These are phyloP conservation scores for Stentor roeselii DNA, from an alignment of 73 alveolate species.

Conservation along the genomic window DNA sequence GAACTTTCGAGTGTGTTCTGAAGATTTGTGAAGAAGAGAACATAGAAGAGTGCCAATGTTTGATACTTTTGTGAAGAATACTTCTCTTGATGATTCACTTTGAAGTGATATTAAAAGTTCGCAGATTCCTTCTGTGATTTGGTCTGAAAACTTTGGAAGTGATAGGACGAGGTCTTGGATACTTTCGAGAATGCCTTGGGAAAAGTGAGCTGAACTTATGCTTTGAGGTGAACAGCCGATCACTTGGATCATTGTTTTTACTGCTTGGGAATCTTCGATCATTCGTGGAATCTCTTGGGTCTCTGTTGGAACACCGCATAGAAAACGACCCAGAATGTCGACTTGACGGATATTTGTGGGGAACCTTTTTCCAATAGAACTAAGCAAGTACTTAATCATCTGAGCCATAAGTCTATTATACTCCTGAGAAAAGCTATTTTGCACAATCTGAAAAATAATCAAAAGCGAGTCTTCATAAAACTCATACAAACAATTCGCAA, in stretches of 20 bases:
- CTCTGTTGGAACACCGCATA: neutral
- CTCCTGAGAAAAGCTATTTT: no score
- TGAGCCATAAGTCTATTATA: neutral
- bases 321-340: neutral
- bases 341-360: neutral
- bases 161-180: neutral
- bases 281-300: neutral
- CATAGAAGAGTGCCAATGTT: slow-evolving; percentile 2
- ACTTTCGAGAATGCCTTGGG: slow-evolving; percentile 4
- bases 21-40: neutral
- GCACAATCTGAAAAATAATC: neutral
- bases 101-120: neutral
- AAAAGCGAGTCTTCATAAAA: neutral
- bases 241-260: neutral
- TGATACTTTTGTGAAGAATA: neutral
- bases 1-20: neutral
- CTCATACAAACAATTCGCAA: neutral
- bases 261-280: neutral
- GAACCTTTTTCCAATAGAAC: neutral
- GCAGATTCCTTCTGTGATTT: neutral
- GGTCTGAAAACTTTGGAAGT: neutral
- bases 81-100: neutral
- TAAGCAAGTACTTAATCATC: neutral
- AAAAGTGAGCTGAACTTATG: neutral
- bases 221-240: neutral